Evolutionary conservation across 2,329 filamentous ascomycete species (phyloP), one percentile per base, ranked within the genome.

Genomic region (Pestalotiopsis sp.): DNA sequence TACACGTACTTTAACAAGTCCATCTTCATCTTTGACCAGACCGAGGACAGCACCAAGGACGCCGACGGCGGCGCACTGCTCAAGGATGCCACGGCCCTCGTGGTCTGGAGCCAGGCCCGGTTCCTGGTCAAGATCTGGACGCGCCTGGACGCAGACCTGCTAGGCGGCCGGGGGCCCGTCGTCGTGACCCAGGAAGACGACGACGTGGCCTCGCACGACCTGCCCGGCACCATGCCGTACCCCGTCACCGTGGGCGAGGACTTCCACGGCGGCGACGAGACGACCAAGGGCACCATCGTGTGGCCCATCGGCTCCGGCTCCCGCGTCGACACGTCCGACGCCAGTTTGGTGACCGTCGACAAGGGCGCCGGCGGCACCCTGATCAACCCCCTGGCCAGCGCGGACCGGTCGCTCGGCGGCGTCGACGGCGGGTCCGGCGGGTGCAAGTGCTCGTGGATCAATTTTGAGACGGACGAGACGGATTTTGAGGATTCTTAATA

Each of bases 1-100:
- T 98, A 97, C 81, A 92, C 88, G 0, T 97, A 97, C 83, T 98
- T 92, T 79, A 90, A 94, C 80, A 93, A 94, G 71, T 92, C 91
- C 9, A 93, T 97, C 70, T 97, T 95, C 82, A 84, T 97, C 70
- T 89, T 66, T 14, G 72, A 77, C 65, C 64, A 22, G 20, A 24
- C 39, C 4, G 71, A 65, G 6, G 70, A 70, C 20, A 60, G 68
- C n/a, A 65, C 17, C 30, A 71, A 73, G 30, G 88, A 91, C 71
- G 73, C 81, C 59, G 79, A 87, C 69, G 89, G 89, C 52, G 89
- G 89, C 9, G 80, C 85, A 22, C 78, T 79, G 40, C 80, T 85
- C 72, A 78, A 78, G 2, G 86, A 89, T 69, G 88, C 89, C 17
- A 80, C 81, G 22, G 85, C 83, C 65, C 73, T 90, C 52, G 84